Conservation (phyloP, 2,329 filamentous ascomycete species). For the Pestalotiopsis fici region DNA sequence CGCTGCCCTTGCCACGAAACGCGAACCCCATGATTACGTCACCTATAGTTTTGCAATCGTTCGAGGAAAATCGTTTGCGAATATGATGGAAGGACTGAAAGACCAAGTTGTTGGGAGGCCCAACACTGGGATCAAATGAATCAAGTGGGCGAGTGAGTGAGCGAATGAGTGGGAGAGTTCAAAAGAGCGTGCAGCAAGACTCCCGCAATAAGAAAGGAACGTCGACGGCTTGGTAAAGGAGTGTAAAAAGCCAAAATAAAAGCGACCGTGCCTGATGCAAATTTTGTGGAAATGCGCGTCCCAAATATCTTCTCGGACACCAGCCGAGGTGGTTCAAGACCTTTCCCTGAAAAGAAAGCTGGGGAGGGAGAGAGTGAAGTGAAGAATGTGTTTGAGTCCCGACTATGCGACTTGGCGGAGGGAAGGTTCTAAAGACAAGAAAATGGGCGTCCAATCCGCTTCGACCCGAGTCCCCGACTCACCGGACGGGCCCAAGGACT, state of each 20-base stretch:
- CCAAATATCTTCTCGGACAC: background rate
- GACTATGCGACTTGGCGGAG: background rate
- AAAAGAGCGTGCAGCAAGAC: background rate
- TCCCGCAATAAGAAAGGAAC: too few species aligned
- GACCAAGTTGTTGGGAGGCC: background rate
- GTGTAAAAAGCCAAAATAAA: background rate
- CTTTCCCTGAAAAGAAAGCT: background rate
- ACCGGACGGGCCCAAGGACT: background rate
- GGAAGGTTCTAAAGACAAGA: background rate
- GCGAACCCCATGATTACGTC: background rate
- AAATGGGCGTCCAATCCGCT: background rate
- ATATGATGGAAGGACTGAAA: background rate
- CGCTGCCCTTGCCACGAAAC: background rate
- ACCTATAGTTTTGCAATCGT: background rate
- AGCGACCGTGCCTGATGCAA: background rate
- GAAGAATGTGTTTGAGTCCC: background rate
- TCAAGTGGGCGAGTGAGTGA: too few species aligned
- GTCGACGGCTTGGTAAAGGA: background rate
- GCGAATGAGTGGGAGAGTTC: background rate
- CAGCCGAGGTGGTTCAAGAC: background rate
- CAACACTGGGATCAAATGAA: background rate
- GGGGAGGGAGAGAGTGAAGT: background rate
- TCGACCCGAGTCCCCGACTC: background rate
- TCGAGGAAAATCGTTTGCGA: background rate
- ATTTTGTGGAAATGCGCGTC: background rate